Evolutionary conservation across 495 filamentous ascomycete genomes (phyloP), one percentile per base, ranked within the genome.

Genomic region (Evansstolkia leycettana): DNA sequence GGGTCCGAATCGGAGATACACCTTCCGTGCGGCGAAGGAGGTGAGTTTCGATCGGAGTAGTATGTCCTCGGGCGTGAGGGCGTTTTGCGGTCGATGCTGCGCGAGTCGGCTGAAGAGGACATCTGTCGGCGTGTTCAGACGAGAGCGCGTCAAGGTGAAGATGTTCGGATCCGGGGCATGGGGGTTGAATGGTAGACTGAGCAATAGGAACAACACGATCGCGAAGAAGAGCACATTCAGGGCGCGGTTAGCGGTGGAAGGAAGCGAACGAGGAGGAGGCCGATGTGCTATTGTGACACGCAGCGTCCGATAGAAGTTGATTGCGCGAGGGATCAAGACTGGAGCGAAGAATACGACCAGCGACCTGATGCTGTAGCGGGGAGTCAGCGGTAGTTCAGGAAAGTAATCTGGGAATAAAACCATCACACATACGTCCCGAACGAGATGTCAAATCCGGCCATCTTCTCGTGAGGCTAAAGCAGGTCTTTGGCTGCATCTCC

Each of bases 301-400:
- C 2, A 73, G 38, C 26, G 64, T 62, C 43, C 81, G 78, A 60
- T 89, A 88, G 61, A 75, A 78, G 38, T 57, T 58, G 41, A 94
- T 64, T 33, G 73, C 56, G 34, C 81, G 79, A 20, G 83, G 82
- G 33, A 95, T 59, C 40, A 94, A 55, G 36, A 90, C 59, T n/a
- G 89, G 88, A 0, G 74, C 89, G 56, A 95, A 81, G 64, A 90
- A 78, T 54, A 93, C 67, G 47, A 84, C 60, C 52, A 94, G 67
- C 42, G 80, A 82, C 50, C 84, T 80, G 58, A 84, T 64, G 36
- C 81, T 87, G 45, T 45, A 13, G 16, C 17, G 14, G 34, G 33
- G 28, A 45, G 49, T 15, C 25, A 13, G 32, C 28, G 12, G 12
- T 13, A 12, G 5, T 8, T 38, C 4, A 32, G 15, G 8, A 16